phyloP scores from a whole-genome alignment of 1,284 basidiomycete genomes.

The Cutaneotrichosporon cavernicola region DNA sequence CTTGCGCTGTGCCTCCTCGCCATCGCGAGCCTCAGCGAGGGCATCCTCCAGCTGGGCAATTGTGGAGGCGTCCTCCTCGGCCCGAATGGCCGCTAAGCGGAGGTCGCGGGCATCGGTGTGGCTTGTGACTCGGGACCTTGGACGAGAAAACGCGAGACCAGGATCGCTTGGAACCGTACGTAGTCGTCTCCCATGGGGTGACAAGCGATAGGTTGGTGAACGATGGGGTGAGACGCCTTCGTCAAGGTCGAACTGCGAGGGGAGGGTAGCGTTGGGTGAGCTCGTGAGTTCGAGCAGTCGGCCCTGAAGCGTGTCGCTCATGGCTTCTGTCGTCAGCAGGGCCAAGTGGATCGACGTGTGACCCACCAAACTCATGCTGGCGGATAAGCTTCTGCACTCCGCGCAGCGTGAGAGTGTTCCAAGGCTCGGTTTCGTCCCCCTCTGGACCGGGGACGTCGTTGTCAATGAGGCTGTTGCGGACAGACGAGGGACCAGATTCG shows the following conservation, averaged over 20 bases:
- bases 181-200: neutral
- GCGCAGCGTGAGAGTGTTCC: constrained; percentile 23
- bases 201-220: neutral
- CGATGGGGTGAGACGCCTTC: neutral
- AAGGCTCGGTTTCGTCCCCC: constrained; percentile 11
- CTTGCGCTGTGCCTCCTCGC: constrained; percentile 43
- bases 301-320: constrained; percentile 7
- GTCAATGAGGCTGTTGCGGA: constrained; percentile 21
- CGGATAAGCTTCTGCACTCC: constrained; percentile 20
- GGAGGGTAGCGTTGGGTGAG: neutral
- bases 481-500: constrained; percentile 26
- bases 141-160: constrained; percentile 1
- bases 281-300: neutral
- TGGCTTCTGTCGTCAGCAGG: constrained; percentile 10
- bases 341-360: neutral
- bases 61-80: constrained; percentile 36
- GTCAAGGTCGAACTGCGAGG: constrained; percentile 5
- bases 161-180: constrained; percentile 17
- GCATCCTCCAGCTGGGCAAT: constrained; percentile 39
- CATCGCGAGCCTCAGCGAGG: constrained; percentile 39
- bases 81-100: constrained; percentile 13
- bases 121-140: neutral
- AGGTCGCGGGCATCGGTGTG: constrained; percentile 10
- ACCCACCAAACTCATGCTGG: constrained; percentile 22
- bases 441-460: constrained; percentile 7